Base-by-base conservation (phyloP, 2,329 filamentous ascomycete species). In the Exophiala sp. region DNA sequence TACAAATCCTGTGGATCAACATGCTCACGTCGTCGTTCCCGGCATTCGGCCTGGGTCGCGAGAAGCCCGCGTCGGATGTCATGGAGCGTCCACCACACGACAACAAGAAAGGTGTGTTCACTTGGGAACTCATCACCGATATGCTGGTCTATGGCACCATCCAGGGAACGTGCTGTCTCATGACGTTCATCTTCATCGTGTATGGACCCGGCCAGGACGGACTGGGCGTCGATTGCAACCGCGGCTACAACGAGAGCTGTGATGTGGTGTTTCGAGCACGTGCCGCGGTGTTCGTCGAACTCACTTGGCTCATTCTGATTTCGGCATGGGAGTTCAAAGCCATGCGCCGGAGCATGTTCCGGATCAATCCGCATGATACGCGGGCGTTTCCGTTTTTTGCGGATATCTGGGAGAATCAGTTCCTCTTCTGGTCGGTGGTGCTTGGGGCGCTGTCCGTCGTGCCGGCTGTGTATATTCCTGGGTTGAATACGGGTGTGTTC, bases 281-380 rank as follows among this genome's bases (percentile, higher is more conserved):
- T 11, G 85, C 86, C 2, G 88, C 87, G 1, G 86, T 83, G 2
- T 91, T 89, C 65, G 86, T 84, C 10, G 86, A 83, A 48, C 74
- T 91, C 9, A 89, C 87, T 0, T 91, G 87, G 82, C 83, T 86
- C 58, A 82, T 87, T 2, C 78, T 91, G 3, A 85, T 91, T 69
- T 77, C 88, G 2, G 87, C 88, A 0, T 91, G 87, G 88, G 87
- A 91, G 69, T 86, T 89, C 73, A 80, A 89, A 52, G 80, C 87
- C 64, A 82, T 87, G 72, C 83, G 86, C 12, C 81, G 85, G n/a
- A 86, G 82, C 1, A 84, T 91, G 71, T 91, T 91, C 77, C 74
- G 77, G 54, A 79, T 86, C 67, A 72, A 79, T 52, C 75, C 77
- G 1, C 62, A 68, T 14, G 67, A 68, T 10, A 76, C 79, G 61